Evolutionary conservation across 1,139 yeast species (phyloP).

Genomic region (Debaryomyces subglobosus): DNA sequence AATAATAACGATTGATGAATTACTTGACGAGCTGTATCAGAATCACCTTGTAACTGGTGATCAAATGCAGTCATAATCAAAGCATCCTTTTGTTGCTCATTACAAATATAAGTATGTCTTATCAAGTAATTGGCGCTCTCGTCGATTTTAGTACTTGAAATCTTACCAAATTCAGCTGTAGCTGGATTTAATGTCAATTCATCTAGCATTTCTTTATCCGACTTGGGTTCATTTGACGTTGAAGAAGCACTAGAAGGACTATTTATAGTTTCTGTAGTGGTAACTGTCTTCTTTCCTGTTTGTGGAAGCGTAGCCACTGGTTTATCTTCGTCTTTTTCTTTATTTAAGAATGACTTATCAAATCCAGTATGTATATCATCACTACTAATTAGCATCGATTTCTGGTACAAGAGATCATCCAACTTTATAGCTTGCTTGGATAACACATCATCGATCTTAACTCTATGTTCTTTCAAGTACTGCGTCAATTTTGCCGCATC

Average conservation of each 20-base stretch:
- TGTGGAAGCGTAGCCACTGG: conserved; percentile 13
- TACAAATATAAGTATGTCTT: conserved; percentile 68
- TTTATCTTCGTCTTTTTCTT: conserved; percentile 37
- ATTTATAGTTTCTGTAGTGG: conserved; percentile 36
- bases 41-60: conserved; percentile 65
- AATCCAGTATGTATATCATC: conserved; percentile 96
- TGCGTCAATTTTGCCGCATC: conserved; percentile 44
- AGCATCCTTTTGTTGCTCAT: conserved; percentile 88
- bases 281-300: conserved; percentile 15
- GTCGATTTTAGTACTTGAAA: conserved; percentile 51
- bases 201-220: conserved; percentile 33
- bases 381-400: conserved; percentile 74
- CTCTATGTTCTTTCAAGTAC: conserved; percentile 60
- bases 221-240: conserved; percentile 11
- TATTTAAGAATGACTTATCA: conserved; percentile 80
- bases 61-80: conserved; percentile 93
- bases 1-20: conserved; percentile 81
- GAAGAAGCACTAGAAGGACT: conserved; percentile 17
- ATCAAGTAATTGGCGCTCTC: conserved; percentile 56
- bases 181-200: conserved; percentile 51
- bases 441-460: conserved; percentile 67
- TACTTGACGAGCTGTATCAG: conserved; percentile 55
- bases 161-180: conserved; percentile 65
- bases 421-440: conserved; percentile 62
- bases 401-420: conserved; percentile 69